phyloP scores from a whole-genome alignment of 805 yeast species.

The Saccharomycopsis selenospora region DNA sequence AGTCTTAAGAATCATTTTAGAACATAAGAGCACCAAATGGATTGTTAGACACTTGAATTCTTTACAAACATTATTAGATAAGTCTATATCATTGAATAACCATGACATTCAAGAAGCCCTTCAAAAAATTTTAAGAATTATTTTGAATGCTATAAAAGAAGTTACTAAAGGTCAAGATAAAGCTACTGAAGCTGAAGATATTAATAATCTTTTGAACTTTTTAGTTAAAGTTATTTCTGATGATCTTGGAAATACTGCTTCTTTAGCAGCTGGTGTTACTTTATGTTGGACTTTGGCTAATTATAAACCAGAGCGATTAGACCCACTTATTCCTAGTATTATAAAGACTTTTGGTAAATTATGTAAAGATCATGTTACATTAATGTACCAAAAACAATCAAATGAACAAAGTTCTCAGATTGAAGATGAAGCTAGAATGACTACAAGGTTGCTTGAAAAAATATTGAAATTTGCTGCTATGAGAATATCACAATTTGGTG shows the following conservation, averaged over 20 bases:
- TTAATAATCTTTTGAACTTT: conserved; percentile 51
- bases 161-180: conserved; percentile 34
- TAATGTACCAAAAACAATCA: conserved; percentile 45
- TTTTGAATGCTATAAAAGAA: conserved; percentile 56
- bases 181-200: conserved; percentile 54
- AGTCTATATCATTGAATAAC: conserved; percentile 73
- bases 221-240: conserved; percentile 68
- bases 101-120: conserved; percentile 82
- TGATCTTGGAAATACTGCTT: conserved; percentile 54
- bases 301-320: conserved; percentile 65
- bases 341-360: conserved; percentile 86
- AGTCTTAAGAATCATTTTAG: conserved; percentile 75
- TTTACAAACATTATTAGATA: conserved; percentile 68
- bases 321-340: conserved; percentile 63
- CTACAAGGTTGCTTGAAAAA: conserved; percentile 68
- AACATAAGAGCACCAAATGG: conserved; percentile 74
- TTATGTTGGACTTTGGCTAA: conserved; percentile 74
- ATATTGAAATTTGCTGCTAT: conserved; percentile 69
- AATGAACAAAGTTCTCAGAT: conserved; percentile 32
- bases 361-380: conserved; percentile 76
- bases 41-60: conserved; percentile 61
- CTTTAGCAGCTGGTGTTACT: conserved; percentile 82
- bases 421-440: conserved; percentile 74
- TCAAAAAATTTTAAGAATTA: conserved; percentile 64
- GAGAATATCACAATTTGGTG: conserved; percentile 84